Evolutionary conservation across 768 basidiomycete genomes (phyloP).

Genomic region (Leccinum uliginosum): DNA sequence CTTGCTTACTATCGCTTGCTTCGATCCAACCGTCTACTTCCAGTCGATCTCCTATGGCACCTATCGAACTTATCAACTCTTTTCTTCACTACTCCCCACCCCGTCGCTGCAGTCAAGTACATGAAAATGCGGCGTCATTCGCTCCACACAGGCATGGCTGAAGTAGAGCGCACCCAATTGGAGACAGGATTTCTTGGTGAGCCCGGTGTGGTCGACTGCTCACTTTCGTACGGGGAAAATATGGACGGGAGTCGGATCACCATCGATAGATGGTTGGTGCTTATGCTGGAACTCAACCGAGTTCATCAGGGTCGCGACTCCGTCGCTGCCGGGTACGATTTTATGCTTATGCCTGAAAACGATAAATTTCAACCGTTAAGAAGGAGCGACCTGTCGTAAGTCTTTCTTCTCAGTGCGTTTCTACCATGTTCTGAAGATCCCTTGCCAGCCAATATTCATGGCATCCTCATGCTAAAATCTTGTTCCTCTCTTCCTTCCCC

Average conservation of each 20-base stretch:
- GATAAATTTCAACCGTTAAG: constrained; percentile 35
- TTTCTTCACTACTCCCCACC: constrained; percentile 43
- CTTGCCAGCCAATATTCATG: constrained; percentile 56
- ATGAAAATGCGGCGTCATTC: constrained; percentile 79
- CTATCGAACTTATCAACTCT: constrained; percentile 39
- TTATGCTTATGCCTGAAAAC: constrained; percentile 36
- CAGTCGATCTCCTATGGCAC: constrained; percentile 59
- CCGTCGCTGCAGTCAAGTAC: constrained; percentile 60
- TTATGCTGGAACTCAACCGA: constrained; percentile 62
- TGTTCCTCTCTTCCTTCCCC: constrained; percentile 23
- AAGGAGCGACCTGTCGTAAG: constrained; percentile 53
- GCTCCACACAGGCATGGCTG: constrained; percentile 71
- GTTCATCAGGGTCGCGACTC: constrained; percentile 47
- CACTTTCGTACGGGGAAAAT: constrained; percentile 50
- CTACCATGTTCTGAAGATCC: constrained; percentile 10
- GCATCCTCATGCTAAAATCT: constrained; percentile 58
- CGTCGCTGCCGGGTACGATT: constrained; percentile 41
- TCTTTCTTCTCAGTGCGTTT: not conserved
- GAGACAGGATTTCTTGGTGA: constrained; percentile 63
- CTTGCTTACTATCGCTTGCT: constrained; percentile 81
- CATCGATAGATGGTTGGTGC: constrained; percentile 81
- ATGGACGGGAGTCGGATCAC: constrained; percentile 40
- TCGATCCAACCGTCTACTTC: constrained; percentile 66
- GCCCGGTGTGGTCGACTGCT: constrained; percentile 55
- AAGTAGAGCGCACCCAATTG: constrained; percentile 64